These are phyloP conservation scores for Pyronema omphalodes DNA, from an alignment of 495 filamentous ascomycete species.

Conservation along the genomic window DNA sequence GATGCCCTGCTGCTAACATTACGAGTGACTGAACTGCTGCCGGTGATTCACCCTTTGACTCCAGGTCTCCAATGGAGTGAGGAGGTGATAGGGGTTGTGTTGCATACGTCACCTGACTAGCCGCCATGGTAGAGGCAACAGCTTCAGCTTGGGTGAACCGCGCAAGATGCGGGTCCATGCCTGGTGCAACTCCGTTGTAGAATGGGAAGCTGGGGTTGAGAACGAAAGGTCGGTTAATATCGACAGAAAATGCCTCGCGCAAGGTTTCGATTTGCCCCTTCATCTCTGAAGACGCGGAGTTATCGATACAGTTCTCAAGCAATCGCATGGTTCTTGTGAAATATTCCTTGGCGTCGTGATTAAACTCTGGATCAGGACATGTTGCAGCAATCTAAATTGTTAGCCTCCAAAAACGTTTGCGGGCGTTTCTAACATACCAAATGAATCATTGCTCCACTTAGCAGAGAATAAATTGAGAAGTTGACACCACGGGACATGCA, in stretches of 20 bases:
- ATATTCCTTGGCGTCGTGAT: slow-evolving; percentile 68
- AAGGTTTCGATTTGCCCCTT: slow-evolving; percentile 79
- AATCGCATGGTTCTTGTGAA: slow-evolving; percentile 94
- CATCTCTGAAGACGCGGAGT: slow-evolving; percentile 87
- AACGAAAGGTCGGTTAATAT: slow-evolving; percentile 69
- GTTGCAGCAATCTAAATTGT: slow-evolving; percentile 51
- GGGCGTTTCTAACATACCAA: slow-evolving; percentile 40
- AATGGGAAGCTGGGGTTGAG: slow-evolving; percentile 76
- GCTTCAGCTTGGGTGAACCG: slow-evolving; percentile 29
- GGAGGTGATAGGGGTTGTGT: slow-evolving; percentile 67
- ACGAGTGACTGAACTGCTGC: slow-evolving; percentile 51
- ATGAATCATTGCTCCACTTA: slow-evolving; percentile 91
- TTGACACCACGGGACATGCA: slow-evolving; percentile 93
- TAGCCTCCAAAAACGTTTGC: neutral
- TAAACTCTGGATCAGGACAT: slow-evolving; percentile 78
- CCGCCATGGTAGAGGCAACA: slow-evolving; percentile 30
- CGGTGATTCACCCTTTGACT: slow-evolving; percentile 65
- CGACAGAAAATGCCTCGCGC: slow-evolving; percentile 81
- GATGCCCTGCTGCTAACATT: slow-evolving; percentile 48
- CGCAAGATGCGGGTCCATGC: slow-evolving; percentile 44
- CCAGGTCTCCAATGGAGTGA: slow-evolving; percentile 54
- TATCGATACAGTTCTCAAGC: slow-evolving; percentile 62
- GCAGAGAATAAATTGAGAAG: slow-evolving; percentile 80
- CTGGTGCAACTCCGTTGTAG: slow-evolving; percentile 25
- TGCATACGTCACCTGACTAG: slow-evolving; percentile 54